A percentile compares a stretch with the other conserved stretches of the same genome.
phyloP scores from a whole-genome alignment of 805 yeast species.

The Saturnispora saitoi region DNA sequence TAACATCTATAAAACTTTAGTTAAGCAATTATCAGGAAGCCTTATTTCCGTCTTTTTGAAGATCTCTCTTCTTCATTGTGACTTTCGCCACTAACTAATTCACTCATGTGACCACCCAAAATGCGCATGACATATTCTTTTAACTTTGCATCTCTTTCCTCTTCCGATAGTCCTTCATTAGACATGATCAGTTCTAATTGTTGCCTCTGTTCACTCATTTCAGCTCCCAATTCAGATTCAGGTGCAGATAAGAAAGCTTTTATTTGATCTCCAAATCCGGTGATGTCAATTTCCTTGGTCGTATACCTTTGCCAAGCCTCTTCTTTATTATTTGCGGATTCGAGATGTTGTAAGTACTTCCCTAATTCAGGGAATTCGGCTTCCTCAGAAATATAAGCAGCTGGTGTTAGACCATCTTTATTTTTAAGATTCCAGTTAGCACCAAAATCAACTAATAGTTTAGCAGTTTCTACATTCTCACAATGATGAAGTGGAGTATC shows the following conservation, averaged over 20 bases:
- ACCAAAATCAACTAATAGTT: constrained; percentile 49
- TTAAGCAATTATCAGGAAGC: too few species aligned
- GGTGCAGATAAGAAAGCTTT: constrained; percentile 45
- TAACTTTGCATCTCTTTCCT: constrained; percentile 71
- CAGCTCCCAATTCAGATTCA: constrained; percentile 29
- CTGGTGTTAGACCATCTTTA: constrained; percentile 66
- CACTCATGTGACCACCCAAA: constrained; percentile 39
- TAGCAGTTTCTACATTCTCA: constrained; percentile 63
- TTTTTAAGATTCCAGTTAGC: constrained; percentile 63
- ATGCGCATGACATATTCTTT: constrained; percentile 59
- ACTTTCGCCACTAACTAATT: constrained; percentile 13
- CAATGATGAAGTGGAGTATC: constrained; percentile 93
- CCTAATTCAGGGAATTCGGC: constrained; percentile 77
- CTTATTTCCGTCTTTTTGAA: constrained; percentile 5
- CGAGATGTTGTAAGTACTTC: constrained; percentile 37
- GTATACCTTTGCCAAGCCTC: background rate
- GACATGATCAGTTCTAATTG: constrained; percentile 57
- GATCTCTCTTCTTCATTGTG: constrained; percentile 5
- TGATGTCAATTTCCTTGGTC: constrained; percentile 15
- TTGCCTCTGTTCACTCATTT: constrained; percentile 49
- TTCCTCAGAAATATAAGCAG: constrained; percentile 71
- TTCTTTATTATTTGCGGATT: constrained; percentile 3
- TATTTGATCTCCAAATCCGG: constrained; percentile 37
- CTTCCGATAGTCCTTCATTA: constrained; percentile 38
- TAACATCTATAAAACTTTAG: background rate